Conservation (phyloP, 768 basidiomycete species). For the Chiua virens region DNA sequence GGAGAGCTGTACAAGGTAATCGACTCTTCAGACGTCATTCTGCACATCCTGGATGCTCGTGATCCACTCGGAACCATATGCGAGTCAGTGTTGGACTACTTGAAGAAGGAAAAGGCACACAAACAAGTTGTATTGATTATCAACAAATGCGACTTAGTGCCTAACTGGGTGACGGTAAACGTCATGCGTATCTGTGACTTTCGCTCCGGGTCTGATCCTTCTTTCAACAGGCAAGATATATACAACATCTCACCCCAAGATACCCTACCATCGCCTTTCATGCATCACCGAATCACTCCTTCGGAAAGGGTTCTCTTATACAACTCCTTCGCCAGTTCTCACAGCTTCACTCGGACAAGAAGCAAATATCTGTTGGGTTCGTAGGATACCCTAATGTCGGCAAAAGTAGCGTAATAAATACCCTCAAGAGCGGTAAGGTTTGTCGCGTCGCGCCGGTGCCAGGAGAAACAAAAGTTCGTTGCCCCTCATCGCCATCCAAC, state of each 20-base stretch:
- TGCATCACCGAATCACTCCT: conserved; percentile 97
- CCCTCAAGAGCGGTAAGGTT: conserved; percentile 96
- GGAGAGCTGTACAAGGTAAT: conserved; percentile 99
- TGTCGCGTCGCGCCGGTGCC: conserved; percentile 96
- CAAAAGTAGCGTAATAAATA: conserved; percentile 97
- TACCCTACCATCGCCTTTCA: conserved; percentile 99
- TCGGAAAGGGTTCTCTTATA: conserved; percentile 97
- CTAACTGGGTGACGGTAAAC: conserved; percentile 97
- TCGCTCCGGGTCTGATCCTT: neutral
- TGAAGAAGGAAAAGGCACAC: conserved; percentile 95
- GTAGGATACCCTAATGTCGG: conserved; percentile 99
- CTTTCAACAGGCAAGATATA: conserved; percentile 77
- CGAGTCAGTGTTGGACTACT: conserved; percentile 87
- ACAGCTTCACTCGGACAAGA: conserved; percentile 96
- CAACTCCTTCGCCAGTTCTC: conserved; percentile 96
- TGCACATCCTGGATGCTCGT: conserved; percentile 93
- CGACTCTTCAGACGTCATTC: conserved; percentile 94
- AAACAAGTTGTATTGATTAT: conserved; percentile 96
- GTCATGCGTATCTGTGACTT: neutral
- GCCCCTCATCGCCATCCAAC: neutral
- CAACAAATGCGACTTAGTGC: conserved; percentile 98
- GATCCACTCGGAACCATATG: conserved; percentile 96
- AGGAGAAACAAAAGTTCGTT: conserved; percentile 84
- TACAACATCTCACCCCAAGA: conserved; percentile 90
- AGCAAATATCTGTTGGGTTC: conserved; percentile 98